phyloP scores from a whole-genome alignment of 2,329 filamentous ascomycete species.

The Colletotrichum eleusines region DNA sequence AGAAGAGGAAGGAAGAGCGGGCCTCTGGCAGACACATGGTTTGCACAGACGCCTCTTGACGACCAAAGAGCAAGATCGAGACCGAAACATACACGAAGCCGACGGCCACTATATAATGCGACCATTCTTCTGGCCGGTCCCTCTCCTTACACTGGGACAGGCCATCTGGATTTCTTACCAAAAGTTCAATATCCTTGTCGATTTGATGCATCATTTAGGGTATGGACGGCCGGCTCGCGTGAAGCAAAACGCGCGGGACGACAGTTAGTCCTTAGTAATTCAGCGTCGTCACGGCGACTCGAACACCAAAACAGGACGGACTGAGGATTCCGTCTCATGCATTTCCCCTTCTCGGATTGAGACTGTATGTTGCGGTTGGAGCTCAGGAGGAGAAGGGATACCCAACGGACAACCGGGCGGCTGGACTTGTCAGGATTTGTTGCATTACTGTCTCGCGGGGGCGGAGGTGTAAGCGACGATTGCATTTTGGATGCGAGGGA shows the following conservation, averaged over 20 bases:
- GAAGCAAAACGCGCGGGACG: neutral
- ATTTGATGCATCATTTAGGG: constrained; percentile 16
- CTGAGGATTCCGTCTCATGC: constrained; percentile 14
- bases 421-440: constrained; percentile 31
- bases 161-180: constrained; percentile 10
- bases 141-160: constrained; percentile 6
- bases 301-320: constrained; percentile 9
- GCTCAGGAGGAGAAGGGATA: constrained; percentile 34
- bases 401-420: constrained; percentile 36
- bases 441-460: constrained; percentile 12
- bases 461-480: constrained; percentile 10
- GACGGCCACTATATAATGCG: constrained; percentile 32
- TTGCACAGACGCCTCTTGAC: constrained; percentile 23
- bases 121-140: constrained; percentile 1
- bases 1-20: constrained; percentile 23
- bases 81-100: constrained; percentile 37
- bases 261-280: constrained; percentile 20
- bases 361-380: constrained; percentile 35
- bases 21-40: constrained; percentile 6
- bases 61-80: constrained; percentile 17
- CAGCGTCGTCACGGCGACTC: constrained; percentile 6
- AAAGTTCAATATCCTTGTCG: constrained; percentile 18
- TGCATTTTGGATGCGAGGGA: constrained; percentile 30
- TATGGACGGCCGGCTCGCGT: constrained; percentile 33
- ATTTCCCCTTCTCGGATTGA: constrained; percentile 25